Percentiles rank a stretch among this genome's conserved stretches.
phyloP scores from a whole-genome alignment of 23 red algal genomes.

The Cyanidiococcus yangmingshanensis region DNA sequence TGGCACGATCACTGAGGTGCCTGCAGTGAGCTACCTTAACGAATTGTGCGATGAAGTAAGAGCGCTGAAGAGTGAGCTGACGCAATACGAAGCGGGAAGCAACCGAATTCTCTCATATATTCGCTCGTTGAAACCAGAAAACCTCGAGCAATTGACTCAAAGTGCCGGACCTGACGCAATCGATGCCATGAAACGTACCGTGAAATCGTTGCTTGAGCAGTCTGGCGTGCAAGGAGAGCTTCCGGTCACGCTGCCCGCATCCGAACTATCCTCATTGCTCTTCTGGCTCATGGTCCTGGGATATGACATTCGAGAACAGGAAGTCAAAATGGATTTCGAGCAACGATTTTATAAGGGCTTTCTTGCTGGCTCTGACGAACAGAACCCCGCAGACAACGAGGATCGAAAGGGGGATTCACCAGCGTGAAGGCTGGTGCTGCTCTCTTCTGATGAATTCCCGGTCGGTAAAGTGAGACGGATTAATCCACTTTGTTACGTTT shows the following conservation, averaged over 20 bases:
- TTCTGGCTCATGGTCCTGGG: constrained; percentile 87
- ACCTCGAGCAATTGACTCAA: constrained; percentile 54
- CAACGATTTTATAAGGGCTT: not conserved
- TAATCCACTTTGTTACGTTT: no score
- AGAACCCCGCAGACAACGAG: not conserved
- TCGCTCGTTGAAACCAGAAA: constrained; percentile 66
- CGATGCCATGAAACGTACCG: constrained; percentile 86
- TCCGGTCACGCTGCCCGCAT: constrained; percentile 36
- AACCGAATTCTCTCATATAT: constrained; percentile 80
- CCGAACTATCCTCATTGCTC: constrained; percentile 66
- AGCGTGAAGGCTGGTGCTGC: no score
- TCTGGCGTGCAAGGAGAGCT: constrained; percentile 41
- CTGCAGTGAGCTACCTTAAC: constrained; percentile 52
- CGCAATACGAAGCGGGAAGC: constrained; percentile 41
- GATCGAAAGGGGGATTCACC: no score
- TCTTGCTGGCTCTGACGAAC: not conserved
- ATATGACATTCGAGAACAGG: constrained; percentile 67
- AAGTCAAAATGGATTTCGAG: constrained; percentile 70
- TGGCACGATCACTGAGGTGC: constrained; percentile 53
- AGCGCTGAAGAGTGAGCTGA: constrained; percentile 45
- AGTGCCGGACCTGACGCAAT: constrained; percentile 80
- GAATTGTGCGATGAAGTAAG: constrained; percentile 57
- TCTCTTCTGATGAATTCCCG: no score
- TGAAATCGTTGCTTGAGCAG: constrained; percentile 43
- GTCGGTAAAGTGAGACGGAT: no score